These are phyloP conservation scores for Ceratocystiopsis sp. DNA, from an alignment of 2,329 filamentous ascomycete species.

Conservation along the genomic window DNA sequence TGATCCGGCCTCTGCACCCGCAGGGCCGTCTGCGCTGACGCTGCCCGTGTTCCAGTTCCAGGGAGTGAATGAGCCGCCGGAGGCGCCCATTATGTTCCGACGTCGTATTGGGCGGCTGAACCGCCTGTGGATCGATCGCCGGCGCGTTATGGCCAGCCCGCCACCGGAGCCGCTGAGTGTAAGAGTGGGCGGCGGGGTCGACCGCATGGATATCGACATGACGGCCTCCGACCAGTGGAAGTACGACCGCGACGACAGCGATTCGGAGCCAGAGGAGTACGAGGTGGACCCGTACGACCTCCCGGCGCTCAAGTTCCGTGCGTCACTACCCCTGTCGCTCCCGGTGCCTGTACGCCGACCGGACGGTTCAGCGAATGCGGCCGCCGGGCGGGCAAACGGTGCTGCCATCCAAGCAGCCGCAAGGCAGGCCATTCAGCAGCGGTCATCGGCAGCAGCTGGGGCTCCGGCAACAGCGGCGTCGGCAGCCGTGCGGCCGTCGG, in stretches of 20 bases:
- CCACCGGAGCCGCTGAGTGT: constrained; percentile 19
- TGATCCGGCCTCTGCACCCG: constrained; percentile 18
- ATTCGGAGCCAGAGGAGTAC: constrained; percentile 60
- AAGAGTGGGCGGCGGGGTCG: neutral
- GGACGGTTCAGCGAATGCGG: constrained; percentile 1
- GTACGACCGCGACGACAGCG: constrained; percentile 72
- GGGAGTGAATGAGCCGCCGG: constrained; percentile 12
- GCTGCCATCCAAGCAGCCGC: constrained; percentile 1
- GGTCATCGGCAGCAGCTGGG: constrained; percentile 4
- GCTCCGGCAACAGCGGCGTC: constrained; percentile 9
- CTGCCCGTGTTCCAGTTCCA: constrained; percentile 28
- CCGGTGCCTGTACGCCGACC: constrained; percentile 5
- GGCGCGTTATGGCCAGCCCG: constrained; percentile 39
- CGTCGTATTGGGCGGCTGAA: constrained; percentile 72
- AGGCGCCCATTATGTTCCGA: constrained; percentile 34
- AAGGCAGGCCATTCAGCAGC: constrained; percentile 10
- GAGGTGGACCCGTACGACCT: constrained; percentile 56
- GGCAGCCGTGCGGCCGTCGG: neutral
- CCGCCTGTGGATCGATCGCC: constrained; percentile 75
- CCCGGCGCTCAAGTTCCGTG: constrained; percentile 40
- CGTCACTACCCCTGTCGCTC: constrained; percentile 33
- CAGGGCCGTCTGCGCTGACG: no score
- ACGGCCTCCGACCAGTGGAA: constrained; percentile 56
- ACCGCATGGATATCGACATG: constrained; percentile 14
- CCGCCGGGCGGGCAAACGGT: constrained; percentile 1